Evolutionary conservation across 257 asterid genomes (phyloP).

Genomic region (Lycium ferocissimum): DNA sequence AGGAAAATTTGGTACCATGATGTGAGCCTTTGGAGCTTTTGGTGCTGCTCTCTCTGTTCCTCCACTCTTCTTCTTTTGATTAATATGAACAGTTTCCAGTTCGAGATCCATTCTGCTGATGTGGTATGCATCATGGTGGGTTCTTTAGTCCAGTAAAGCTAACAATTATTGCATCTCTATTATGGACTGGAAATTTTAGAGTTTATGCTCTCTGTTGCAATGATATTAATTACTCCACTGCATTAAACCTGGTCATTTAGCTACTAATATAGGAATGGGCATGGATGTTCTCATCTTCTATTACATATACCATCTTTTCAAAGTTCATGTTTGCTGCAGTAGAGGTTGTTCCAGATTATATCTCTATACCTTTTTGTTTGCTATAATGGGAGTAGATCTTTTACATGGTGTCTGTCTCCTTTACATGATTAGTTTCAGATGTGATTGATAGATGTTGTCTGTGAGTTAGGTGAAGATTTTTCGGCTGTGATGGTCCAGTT

Average conservation of each 20-base stretch:
- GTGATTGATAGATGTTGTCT: neutral
- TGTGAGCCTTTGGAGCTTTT: neutral
- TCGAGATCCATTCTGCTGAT: neutral
- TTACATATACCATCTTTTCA: neutral
- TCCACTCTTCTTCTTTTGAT: neutral
- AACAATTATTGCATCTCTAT: neutral
- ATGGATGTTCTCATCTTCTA: neutral
- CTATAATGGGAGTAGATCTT: neutral
- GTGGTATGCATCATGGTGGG: neutral
- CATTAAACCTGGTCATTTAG: neutral
- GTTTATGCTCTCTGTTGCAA: constrained; percentile 8
- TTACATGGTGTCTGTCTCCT: neutral
- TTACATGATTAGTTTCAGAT: neutral
- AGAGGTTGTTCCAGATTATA: neutral
- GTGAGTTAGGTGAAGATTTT: neutral
- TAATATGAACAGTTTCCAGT: neutral
- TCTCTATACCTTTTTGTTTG: neutral
- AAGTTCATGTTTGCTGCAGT: neutral
- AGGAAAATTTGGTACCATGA: neutral
- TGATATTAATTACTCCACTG: neutral
- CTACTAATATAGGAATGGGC: neutral
- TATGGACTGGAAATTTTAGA: neutral
- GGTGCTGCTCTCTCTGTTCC: constrained; percentile 11
- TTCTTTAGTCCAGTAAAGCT: constrained; percentile 6
- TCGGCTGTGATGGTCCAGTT: constrained; percentile 21